Evolutionary conservation across 345 rosid species (phyloP), one percentile per base, ranked within the genome.

Genomic region (Carallia brachiata): DNA sequence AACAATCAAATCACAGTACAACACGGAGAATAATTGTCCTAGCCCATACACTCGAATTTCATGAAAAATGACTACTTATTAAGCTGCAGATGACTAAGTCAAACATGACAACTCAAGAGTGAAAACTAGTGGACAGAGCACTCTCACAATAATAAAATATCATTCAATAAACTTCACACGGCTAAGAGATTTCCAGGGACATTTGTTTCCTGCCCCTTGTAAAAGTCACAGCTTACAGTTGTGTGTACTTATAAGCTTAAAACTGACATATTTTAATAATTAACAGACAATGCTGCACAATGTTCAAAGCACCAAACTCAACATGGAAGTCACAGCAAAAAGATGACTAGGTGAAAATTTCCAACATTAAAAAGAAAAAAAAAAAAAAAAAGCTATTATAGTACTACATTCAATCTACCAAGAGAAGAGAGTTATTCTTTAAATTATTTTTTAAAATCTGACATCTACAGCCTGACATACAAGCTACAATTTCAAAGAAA

Each of bases 251-350:
- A 3, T 12, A 12, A 2, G 50, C 50, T 44, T 44, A 44, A 44
- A 4, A 44, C 50, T 44, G 16, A 44, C 50, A 44, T 44, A 3
- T 44, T 44, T 54, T 4, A 66, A 52, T 39, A 27, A 63, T 4
- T 37, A 37, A 66, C 50, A 60, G n/a, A 50, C 0, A 19, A 13
- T 59, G 31, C 66, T 58, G 39, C 32, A 36, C 52, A 44, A 37
- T 36, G 61, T 61, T 73, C 56, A 58, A 63, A 39, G 30, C 34
- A 61, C 30, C 34, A 36, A 60, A 56, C 36, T 63, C 19, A 18
- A 52, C 36, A 32, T 55, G 27, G n/a, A 17, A 65, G 61, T 27
- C 58, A 4, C 56, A 65, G 18, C 23, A 18, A 55, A 52, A 1
- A 62, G 16, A 44, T 56, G 64, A 36, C 48, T 6, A 48, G 31